A percentile compares a stretch with the other conserved stretches of the same genome.
Conservation (phyloP, 129 eudicot genomes). For the Pulicaria dysenterica region DNA sequence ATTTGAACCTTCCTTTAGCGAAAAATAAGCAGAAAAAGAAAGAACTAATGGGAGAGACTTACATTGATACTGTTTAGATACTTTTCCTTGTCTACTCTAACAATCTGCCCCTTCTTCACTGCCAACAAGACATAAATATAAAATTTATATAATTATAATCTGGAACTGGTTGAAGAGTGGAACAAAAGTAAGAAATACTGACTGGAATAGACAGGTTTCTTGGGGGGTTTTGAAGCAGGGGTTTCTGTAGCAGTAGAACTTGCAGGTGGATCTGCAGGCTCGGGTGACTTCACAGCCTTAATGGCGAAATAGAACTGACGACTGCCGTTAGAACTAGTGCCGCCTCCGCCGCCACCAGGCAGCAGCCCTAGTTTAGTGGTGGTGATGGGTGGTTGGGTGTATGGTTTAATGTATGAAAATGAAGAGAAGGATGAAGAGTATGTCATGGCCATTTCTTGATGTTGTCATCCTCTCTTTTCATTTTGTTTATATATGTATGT, state of each 20-base stretch:
- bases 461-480: neutral
- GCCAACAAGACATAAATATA: constrained; percentile 33
- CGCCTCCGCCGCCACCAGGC: constrained; percentile 12
- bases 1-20: too few relatives aligned
- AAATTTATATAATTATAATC: neutral
- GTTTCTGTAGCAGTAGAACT: constrained; percentile 33
- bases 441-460: constrained; percentile 32
- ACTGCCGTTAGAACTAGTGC: neutral
- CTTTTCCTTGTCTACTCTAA: constrained; percentile 92
- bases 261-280: constrained; percentile 46
- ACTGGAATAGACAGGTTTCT: constrained; percentile 87
- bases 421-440: constrained; percentile 38
- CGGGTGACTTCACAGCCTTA: constrained; percentile 54
- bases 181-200: constrained; percentile 17
- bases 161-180: neutral
- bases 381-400: constrained; percentile 22
- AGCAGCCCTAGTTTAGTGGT: constrained; percentile 27
- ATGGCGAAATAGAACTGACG: constrained; percentile 29
- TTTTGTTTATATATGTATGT: constrained; percentile 36
- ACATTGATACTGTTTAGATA: constrained; percentile 89
- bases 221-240: constrained; percentile 53
- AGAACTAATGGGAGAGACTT: constrained; percentile 28
- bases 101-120: constrained; percentile 98
- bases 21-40: neutral
- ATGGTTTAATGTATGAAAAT: constrained; percentile 35